Base-by-base conservation (phyloP, 2,329 filamentous ascomycete genomes). In the Metarhizium album region DNA sequence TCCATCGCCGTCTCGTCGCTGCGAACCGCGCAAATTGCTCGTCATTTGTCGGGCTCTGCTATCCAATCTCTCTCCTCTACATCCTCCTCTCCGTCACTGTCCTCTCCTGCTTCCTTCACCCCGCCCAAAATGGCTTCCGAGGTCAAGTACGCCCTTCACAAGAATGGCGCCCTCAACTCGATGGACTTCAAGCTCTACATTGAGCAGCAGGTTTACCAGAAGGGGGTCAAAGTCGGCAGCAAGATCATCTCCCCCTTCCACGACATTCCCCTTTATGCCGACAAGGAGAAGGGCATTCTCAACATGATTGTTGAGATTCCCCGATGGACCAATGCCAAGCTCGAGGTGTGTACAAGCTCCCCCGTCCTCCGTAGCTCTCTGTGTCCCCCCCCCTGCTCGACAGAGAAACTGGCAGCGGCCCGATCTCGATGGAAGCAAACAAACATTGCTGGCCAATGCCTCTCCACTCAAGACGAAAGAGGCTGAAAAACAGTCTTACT, bases 291-390 rank as follows among this genome's bases (percentile, higher is more conserved):
- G 80, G 95, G 86, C 62, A 76, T 97, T 70, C 81, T 98, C 67
- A 98, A 98, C 85, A 98, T 98, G 93, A 71, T 98, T 58, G 93
- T 98, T 64, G 93, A 98, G 85, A 96, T 98, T 65, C 93, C 93
- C 65, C 86, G 93, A 76, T 98, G 93, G 93, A 95, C 91, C 78
- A 98, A 98, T 75, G 93, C 87, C 66, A 98, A 98, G 84, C 87
- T 94, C 73, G 93, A 98, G 87, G 91, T 95, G 71, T 60, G 85
- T 45, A 49, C 31, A 49, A 40, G 20, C 29, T 22, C 27, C 20
- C 13, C 4, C n/a, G 4, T n/a, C 4, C 16, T 18, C 18, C 4
- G 14, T 18, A 45, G n/a, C 45, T 35, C 48, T 18, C 38, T 48
- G 27, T 0, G 16, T 22, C 9, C 4, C 33, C 16, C 33, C 16